A percentile compares a stretch with the other conserved stretches of the same genome.
These are phyloP conservation scores for Perkinsela sp. DNA, from an alignment of 208 protist genomes.

Conservation along the genomic window DNA sequence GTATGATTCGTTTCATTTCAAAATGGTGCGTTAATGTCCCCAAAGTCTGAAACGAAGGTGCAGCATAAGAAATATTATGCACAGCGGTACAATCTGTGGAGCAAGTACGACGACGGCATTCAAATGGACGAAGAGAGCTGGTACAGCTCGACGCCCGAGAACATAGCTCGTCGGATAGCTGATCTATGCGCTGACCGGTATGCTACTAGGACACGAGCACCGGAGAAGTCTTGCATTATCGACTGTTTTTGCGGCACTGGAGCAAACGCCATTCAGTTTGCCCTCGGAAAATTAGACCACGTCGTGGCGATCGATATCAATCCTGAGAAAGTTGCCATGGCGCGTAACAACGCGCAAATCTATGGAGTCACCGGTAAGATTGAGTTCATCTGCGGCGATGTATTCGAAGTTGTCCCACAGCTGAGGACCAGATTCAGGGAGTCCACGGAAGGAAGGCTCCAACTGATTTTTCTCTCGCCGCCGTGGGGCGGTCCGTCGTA, in stretches of 20 bases:
- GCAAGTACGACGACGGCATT: constrained; percentile 8
- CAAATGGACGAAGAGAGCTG: constrained; percentile 8
- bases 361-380: constrained; percentile 8
- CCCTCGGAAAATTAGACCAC: constrained; percentile 4
- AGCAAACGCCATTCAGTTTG: constrained; percentile 12
- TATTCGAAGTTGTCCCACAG: constrained; percentile 3
- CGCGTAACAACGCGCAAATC: constrained; percentile 6
- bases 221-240: constrained; percentile 6
- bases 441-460: neutral
- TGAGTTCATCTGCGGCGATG: constrained; percentile 7
- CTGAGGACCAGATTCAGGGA: constrained; percentile 1
- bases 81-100: constrained; percentile 8
- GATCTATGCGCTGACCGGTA: neutral
- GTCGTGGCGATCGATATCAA: constrained; percentile 9
- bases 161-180: constrained; percentile 8
- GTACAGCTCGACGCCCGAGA: constrained; percentile 9
- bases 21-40: too few relatives aligned
- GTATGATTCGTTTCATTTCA: too few relatives aligned
- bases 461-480: constrained; percentile 8
- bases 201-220: neutral
- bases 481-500: constrained; percentile 8
- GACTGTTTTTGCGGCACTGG: constrained; percentile 7
- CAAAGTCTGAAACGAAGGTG: too few relatives aligned
- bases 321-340: constrained; percentile 6
- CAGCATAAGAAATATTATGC: constrained; percentile 5